Evolutionary conservation across 2,329 filamentous ascomycete species (phyloP).

Genomic region (Sphaerulina musiva): DNA sequence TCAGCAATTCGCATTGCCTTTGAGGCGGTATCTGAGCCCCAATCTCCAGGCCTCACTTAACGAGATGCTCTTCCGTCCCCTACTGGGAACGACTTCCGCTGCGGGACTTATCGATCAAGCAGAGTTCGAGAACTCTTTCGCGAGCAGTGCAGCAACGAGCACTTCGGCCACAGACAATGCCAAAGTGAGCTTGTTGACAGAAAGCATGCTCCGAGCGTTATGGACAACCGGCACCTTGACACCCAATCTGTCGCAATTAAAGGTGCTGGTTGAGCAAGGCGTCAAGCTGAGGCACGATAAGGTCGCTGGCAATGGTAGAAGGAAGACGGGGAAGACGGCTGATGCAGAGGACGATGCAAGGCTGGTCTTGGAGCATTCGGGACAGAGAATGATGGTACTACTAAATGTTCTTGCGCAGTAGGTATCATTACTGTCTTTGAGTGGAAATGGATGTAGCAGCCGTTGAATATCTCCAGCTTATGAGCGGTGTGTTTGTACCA

Average conservation of each 20-base stretch:
- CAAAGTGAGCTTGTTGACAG: slow-evolving; percentile 63
- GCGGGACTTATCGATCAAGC: slow-evolving; percentile 42
- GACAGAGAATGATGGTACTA: slow-evolving; percentile 25
- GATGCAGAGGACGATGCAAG: slow-evolving; percentile 35
- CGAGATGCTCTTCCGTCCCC: slow-evolving; percentile 47
- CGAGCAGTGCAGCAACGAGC: slow-evolving; percentile 59
- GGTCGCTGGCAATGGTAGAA: slow-evolving; percentile 41
- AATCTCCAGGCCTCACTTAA: slow-evolving; percentile 46
- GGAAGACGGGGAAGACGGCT: slow-evolving; percentile 36
- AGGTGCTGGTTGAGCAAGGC: slow-evolving; percentile 45
- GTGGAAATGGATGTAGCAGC: too few species aligned
- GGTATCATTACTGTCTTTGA: background rate
- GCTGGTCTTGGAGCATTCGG: slow-evolving; percentile 31
- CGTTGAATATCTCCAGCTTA: too few species aligned
- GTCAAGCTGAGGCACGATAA: slow-evolving; percentile 46
- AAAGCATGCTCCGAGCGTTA: slow-evolving; percentile 56
- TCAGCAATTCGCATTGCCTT: slow-evolving; percentile 48
- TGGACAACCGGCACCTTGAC: slow-evolving; percentile 30
- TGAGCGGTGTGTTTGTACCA: too few species aligned
- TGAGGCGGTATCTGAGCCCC: slow-evolving; percentile 31
- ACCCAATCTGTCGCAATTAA: slow-evolving; percentile 7
- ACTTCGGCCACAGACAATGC: slow-evolving; percentile 60
- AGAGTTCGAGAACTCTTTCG: slow-evolving; percentile 54
- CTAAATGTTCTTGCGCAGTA: slow-evolving; percentile 9
- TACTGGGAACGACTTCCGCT: slow-evolving; percentile 42